Conservation (phyloP, 768 basidiomycete genomes). For the Collybia sordida region DNA sequence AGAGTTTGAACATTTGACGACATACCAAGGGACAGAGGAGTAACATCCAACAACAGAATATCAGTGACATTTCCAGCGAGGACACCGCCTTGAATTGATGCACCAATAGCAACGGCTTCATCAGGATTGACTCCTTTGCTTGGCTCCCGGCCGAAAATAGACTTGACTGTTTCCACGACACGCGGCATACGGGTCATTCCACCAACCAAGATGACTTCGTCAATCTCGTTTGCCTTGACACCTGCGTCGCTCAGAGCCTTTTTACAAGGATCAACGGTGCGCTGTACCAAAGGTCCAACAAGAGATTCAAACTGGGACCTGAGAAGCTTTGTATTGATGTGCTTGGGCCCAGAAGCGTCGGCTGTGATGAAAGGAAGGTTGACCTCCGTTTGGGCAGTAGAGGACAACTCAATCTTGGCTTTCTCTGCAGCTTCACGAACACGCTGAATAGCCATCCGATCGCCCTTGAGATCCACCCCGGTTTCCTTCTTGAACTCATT, state of each 20-base stretch:
- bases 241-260: constrained; percentile 95
- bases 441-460: constrained; percentile 97
- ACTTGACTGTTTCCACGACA: constrained; percentile 92
- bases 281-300: constrained; percentile 77
- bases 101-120: constrained; percentile 98
- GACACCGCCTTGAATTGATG: constrained; percentile 97
- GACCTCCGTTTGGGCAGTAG: constrained; percentile 93
- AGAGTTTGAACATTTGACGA: constrained; percentile 12
- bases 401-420: constrained; percentile 98
- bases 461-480: constrained; percentile 76
- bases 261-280: constrained; percentile 94
- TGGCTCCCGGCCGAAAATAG: constrained; percentile 92
- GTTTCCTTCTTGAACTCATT: constrained; percentile 93
- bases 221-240: constrained; percentile 88
- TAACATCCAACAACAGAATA: constrained; percentile 91
- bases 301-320: constrained; percentile 91
- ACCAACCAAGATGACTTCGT: constrained; percentile 97
- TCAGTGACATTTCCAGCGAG: constrained; percentile 96
- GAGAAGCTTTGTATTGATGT: constrained; percentile 90
- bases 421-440: constrained; percentile 99
- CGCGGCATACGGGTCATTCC: constrained; percentile 99
- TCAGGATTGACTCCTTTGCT: constrained; percentile 99
- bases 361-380: constrained; percentile 99
- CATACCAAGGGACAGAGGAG: constrained; percentile 93
- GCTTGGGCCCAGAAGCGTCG: constrained; percentile 92